Conservation (phyloP, 306 rosid species). For the Sicyos edulis region DNA sequence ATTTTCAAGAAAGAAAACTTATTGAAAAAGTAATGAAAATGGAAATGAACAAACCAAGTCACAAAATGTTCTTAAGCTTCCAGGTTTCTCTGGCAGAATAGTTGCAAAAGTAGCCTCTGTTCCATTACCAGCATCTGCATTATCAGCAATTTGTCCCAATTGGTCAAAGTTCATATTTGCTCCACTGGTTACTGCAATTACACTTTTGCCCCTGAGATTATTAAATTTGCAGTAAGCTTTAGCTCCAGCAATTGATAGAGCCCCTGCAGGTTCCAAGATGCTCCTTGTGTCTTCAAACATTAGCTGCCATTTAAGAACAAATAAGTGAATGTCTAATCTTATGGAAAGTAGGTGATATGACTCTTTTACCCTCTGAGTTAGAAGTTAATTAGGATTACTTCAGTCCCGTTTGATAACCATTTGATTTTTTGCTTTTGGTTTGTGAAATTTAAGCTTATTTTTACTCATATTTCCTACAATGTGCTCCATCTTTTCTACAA, state of each 20-base stretch:
- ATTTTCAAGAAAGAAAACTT: no score
- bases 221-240: constrained; percentile 85
- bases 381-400: no score
- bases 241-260: constrained; percentile 92
- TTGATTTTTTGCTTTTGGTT: no score
- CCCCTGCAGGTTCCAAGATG: constrained; percentile 95
- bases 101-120: constrained; percentile 63
- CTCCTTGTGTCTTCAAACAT: constrained; percentile 91
- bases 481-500: no score
- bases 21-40: no score
- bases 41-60: constrained; percentile 54
- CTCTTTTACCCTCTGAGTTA: no score
- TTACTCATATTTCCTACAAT: no score
- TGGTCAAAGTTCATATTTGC: constrained; percentile 96
- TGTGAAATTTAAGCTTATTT: no score
- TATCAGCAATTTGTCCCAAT: constrained; percentile 69
- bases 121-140: constrained; percentile 82
- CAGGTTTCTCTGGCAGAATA: constrained; percentile 63
- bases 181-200: constrained; percentile 83
- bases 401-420: no score
- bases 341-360: no score
- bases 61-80: constrained; percentile 69
- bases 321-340: no score
- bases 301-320: constrained; percentile 46
- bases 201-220: constrained; percentile 60